Evolutionary conservation across 768 basidiomycete species (phyloP).

Genomic region (Lentinula sp.): DNA sequence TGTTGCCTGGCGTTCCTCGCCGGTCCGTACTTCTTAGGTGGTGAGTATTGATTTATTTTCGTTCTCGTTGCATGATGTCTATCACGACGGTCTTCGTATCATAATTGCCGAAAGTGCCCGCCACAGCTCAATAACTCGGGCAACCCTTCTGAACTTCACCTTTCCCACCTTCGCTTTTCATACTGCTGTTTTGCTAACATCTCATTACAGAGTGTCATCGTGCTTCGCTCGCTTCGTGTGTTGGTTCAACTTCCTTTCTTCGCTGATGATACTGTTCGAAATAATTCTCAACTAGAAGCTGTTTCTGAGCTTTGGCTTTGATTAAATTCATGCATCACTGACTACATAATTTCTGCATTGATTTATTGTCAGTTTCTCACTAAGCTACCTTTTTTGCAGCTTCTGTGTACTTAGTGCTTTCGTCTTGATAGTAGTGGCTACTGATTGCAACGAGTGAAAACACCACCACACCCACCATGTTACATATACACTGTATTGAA

Average conservation of each 20-base stretch:
- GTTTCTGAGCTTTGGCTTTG: slow-evolving; percentile 75
- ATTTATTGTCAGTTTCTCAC: background rate
- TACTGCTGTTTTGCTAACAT: background rate
- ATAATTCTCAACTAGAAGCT: slow-evolving; percentile 84
- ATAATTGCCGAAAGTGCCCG: slow-evolving; percentile 84
- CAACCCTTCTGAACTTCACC: slow-evolving; percentile 62
- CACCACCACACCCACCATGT: too few relatives aligned
- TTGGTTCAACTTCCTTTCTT: background rate
- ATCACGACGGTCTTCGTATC: slow-evolving; percentile 95
- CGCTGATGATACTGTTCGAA: slow-evolving; percentile 38
- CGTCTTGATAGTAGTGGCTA: too few relatives aligned
- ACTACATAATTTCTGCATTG: background rate
- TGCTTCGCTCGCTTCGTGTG: too few relatives aligned
- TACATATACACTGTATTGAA: too few relatives aligned
- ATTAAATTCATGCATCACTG: slow-evolving; percentile 24
- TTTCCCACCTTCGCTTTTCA: background rate
- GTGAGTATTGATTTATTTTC: slow-evolving; percentile 22
- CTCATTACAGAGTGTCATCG: background rate
- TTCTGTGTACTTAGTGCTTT: too few relatives aligned
- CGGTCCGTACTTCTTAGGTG: background rate
- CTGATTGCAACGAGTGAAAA: too few relatives aligned
- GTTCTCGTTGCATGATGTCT: slow-evolving; percentile 50
- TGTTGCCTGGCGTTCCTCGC: background rate
- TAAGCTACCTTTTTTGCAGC: background rate
- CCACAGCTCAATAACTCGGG: slow-evolving; percentile 85